phyloP scores from a whole-genome alignment of 495 filamentous ascomycete genomes.

The Aspergillus hancockii region DNA sequence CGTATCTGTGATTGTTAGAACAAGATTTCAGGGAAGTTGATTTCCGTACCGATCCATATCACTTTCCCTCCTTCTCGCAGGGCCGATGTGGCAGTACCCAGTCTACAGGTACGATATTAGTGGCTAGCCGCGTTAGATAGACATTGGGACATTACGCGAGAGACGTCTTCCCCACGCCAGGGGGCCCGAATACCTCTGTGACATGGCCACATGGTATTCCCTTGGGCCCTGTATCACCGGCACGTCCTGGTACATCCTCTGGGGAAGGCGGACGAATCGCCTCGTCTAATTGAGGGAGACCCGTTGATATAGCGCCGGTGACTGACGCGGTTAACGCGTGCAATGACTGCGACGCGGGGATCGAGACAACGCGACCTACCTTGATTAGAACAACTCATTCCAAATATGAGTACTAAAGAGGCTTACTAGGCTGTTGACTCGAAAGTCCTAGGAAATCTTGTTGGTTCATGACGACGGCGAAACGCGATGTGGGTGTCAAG shows the following conservation, averaged over 20 bases:
- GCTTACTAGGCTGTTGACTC: conserved; percentile 34
- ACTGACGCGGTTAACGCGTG: conserved; percentile 55
- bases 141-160: conserved; percentile 59
- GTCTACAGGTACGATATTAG: conserved; percentile 42
- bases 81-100: conserved; percentile 67
- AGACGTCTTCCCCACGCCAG: conserved; percentile 83
- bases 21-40: background rate
- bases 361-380: conserved; percentile 68
- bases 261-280: conserved; percentile 32
- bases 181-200: conserved; percentile 88
- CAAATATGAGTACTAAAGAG: background rate
- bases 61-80: conserved; percentile 64
- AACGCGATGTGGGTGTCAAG: background rate
- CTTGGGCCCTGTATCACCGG: conserved; percentile 19
- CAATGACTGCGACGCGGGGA: conserved; percentile 84
- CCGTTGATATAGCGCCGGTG: conserved; percentile 62
- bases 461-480: conserved; percentile 22
- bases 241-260: conserved; percentile 11
- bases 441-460: conserved; percentile 34
- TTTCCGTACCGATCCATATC: conserved; percentile 79
- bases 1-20: conserved; percentile 42
- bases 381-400: background rate
- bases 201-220: conserved; percentile 73
- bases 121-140: background rate
- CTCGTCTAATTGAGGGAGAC: conserved; percentile 62